Evolutionary conservation across 768 basidiomycete species (phyloP).

Genomic region (Trametes meyenii): DNA sequence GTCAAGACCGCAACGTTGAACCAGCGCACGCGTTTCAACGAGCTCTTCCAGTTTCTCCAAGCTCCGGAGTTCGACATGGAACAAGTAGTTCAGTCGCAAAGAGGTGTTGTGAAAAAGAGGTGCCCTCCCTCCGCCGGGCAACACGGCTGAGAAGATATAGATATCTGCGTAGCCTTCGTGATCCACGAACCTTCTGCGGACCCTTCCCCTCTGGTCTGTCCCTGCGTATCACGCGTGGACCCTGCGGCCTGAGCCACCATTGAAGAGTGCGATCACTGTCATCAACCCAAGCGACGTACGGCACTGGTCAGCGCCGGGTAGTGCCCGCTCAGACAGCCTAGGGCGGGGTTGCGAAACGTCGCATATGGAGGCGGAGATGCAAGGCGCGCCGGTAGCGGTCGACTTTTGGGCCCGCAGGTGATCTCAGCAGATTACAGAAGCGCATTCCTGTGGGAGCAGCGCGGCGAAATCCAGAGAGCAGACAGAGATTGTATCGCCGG

Average conservation of each 20-base stretch:
- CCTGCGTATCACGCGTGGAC: not conserved
- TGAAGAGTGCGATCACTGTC: not conserved
- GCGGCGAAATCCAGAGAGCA: not conserved
- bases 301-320: too few relatives aligned
- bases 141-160: conserved; percentile 2
- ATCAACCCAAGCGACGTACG: not conserved
- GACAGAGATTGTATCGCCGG: not conserved
- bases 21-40: conserved; percentile 48
- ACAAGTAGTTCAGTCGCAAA: not conserved
- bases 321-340: too few relatives aligned
- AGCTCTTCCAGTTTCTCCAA: not conserved
- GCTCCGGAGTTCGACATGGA: not conserved
- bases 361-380: not conserved
- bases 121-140: too few relatives aligned
- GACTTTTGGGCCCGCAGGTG: not conserved
- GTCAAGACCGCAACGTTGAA: conserved; percentile 75
- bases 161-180: conserved; percentile 1
- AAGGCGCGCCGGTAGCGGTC: not conserved
- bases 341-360: too few relatives aligned
- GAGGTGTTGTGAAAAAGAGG: not conserved
- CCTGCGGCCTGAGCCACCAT: not conserved
- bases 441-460: conserved; percentile 4
- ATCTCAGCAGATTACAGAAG: conserved; percentile 1
- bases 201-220: not conserved
- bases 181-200: conserved; percentile 3